Evolutionary conservation across 106 monocot species (phyloP).

Genomic region (Platanthera zijinensis): DNA sequence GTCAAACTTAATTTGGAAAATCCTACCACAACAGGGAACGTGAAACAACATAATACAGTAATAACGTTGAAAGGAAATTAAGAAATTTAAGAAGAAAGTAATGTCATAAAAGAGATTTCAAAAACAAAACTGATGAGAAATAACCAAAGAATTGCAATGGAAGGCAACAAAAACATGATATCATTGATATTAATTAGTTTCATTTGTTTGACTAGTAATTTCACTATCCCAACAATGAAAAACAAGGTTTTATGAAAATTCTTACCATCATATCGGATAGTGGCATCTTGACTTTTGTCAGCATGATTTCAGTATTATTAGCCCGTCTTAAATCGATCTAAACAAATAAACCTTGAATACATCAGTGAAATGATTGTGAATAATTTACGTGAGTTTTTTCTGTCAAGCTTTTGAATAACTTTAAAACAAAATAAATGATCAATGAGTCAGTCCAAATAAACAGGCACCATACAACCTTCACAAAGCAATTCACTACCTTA

Average conservation of each 20-base stretch:
- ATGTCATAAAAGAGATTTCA: neutral
- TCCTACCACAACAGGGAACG: neutral
- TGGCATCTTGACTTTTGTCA: conserved; percentile 97
- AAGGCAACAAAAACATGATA: neutral
- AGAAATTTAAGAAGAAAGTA: neutral
- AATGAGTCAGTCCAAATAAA: neutral
- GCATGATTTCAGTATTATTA: conserved; percentile 95
- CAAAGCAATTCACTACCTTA: neutral
- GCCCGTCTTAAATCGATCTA: conserved; percentile 87
- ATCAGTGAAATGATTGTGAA: neutral
- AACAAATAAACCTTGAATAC: conserved; percentile 8
- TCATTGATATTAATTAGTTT: neutral
- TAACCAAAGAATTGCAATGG: neutral
- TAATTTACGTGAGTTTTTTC: neutral
- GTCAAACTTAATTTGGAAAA: neutral
- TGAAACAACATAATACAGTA: neutral
- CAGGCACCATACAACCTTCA: neutral
- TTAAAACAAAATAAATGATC: neutral
- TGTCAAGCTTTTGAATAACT: neutral
- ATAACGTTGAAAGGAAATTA: neutral
- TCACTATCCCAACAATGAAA: neutral
- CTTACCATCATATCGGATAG: conserved; percentile 94
- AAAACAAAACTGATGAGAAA: neutral
- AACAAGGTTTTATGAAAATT: neutral
- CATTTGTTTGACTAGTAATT: neutral